Evolutionary conservation across 345 rosid species (phyloP), one percentile per base, ranked within the genome.

Genomic region (Populus nigra): DNA sequence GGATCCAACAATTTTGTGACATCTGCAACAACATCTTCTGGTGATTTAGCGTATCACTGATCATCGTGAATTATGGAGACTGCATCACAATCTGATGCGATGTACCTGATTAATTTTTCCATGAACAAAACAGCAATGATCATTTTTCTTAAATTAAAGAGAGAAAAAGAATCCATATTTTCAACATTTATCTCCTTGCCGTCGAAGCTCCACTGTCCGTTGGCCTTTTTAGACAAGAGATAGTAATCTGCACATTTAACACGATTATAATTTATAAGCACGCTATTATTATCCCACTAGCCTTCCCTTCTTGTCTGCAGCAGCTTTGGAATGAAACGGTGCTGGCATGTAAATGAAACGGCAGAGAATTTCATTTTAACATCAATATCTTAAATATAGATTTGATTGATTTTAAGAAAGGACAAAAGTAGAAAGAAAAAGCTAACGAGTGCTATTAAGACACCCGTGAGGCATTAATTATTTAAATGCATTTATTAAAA

Each of bases 21-120:
- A 75, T 87, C 91, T 12, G 79, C 93, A 0, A 93, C 93, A 1
- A 92, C 98, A 78, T 95, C 96, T 83, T 92, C 97, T 1, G 94
- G 97, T 20, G 86, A 20, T 74, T 92, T 89, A 23, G 88, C 89
- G 49, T 89, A 93, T 70, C 90, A 87, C 82, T 92, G 93, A 3
- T 38, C 78, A 4, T 88, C 88, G 39, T 89, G 70, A 68, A 92
- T 90, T 76, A 91, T 84, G 16, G 13, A 80, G n/a, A 93, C 98
- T 0, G 99, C 97, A 67, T 95, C 97, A 3, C 49, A 93, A 77
- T 93, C 97, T 6, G 97, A 95, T 18, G 71, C 83, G n/a, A 95
- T 88, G 82, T 92, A 95, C 86, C 98, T 91, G 90, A 72, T 71
- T 27, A 70, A 4, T 5, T 29, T 53, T 50, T 25, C 31, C 57